Evolutionary conservation across 192 early-diverging fungal genomes (phyloP), one percentile per base, ranked within the genome.

Genomic region (Podila verticillata): DNA sequence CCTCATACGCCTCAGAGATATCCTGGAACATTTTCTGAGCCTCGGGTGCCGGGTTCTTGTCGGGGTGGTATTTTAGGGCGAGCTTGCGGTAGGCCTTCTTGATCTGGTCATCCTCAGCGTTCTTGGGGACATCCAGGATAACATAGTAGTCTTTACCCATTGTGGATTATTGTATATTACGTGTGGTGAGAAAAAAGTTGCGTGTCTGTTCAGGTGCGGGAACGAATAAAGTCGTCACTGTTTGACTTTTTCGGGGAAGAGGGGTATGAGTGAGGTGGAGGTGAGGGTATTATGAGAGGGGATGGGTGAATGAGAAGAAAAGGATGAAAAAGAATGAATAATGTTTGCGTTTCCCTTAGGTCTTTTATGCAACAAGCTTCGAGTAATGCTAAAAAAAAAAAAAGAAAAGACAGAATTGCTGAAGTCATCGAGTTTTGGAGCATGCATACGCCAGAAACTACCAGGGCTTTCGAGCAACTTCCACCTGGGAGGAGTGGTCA

Each of bases 1-100:
- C 92, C 81, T 99, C 98, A 77, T 95, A 99, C 7, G 98, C 97
- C 86, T 98, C 96, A 48, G 95, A 95, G 48, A 99, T 94, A 35
- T 99, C 97, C 82, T 99, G 97, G 86, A 99, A 99, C 73, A 91
- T 95, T 65, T 88, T 84, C 63, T 95, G 89, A 26, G 95, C 93
- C 26, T 73, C 63, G 0, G 68, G 67, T 19, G 54, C 79, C 19
- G 63, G 57, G 78, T 80, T 75, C 68, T 90, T 90, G 84, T 92
- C 92, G 0, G 93, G 92, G 63, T 93, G 93, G 80, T 88, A 92
- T 69, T 87, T 93, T 62, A 90, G 83, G 9, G 94, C 89, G n/a
- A 88, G 84, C 68, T 90, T 91, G 49, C 89, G 83, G 66, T 92
- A 95, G 7, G 92, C 89, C 71, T 89, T 90, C 73, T 92, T 94